Percentiles rank a stretch among this genome's conserved stretches.
phyloP scores from a whole-genome alignment of 257 asterid genomes.

The Rauvolfia tetraphylla region DNA sequence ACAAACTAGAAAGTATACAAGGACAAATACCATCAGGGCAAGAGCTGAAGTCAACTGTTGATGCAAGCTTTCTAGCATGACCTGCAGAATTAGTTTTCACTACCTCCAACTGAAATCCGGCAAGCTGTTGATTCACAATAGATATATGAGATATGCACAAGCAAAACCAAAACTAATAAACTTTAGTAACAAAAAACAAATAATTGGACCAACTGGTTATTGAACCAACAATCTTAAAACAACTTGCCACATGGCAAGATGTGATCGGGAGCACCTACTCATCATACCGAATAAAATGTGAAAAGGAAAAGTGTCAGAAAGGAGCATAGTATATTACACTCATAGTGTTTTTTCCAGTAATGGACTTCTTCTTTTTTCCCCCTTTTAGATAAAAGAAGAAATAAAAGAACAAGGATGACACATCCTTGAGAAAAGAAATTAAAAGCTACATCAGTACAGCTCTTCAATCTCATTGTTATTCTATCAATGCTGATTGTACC shows the following conservation, averaged over 20 bases:
- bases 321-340: not conserved
- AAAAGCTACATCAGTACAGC: not conserved
- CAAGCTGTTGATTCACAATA: slow-evolving; percentile 56
- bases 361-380: not conserved
- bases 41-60: slow-evolving; percentile 80
- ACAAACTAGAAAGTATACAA: slow-evolving; percentile 15
- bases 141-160: not conserved
- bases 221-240: not conserved
- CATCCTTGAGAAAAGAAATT: not conserved
- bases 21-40: slow-evolving; percentile 87
- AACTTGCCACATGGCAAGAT: not conserved
- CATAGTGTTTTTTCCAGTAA: not conserved
- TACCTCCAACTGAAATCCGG: slow-evolving; percentile 93
- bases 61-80: slow-evolving; percentile 93
- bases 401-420: not conserved
- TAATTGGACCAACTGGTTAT: not conserved
- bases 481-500: not conserved
- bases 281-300: not conserved
- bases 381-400: not conserved
- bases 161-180: not conserved
- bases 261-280: not conserved
- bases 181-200: not conserved
- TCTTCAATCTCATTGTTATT: not conserved
- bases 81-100: slow-evolving; percentile 95
- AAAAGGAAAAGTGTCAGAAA: not conserved